A percentile compares a stretch with the other conserved stretches of the same genome.
Evolutionary conservation across 2,329 filamentous ascomycete genomes (phyloP).

Genomic region (Neopestalotiopsis rosae): DNA sequence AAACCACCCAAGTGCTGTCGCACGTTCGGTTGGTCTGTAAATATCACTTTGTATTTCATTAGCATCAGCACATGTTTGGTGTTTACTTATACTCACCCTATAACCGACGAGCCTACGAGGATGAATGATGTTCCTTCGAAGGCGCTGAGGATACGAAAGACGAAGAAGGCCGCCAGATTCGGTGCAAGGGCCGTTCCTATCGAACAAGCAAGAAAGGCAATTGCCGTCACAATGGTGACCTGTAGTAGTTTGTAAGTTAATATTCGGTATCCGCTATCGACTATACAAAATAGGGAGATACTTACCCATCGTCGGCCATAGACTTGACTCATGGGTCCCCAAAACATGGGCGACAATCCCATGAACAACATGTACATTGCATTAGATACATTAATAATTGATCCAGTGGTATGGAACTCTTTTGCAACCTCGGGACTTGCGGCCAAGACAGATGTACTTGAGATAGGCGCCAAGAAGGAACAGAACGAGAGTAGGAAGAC

Average conservation of each 20-base stretch:
- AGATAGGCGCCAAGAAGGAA: conserved; percentile 77
- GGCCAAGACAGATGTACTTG: conserved; percentile 74
- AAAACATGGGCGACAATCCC: conserved; percentile 72
- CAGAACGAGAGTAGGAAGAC: conserved; percentile 75
- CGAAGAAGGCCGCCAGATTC: conserved; percentile 72
- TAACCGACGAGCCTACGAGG: conserved; percentile 72
- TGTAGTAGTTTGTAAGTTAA: conserved; percentile 31
- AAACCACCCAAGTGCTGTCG: conserved; percentile 77
- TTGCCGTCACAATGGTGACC: conserved; percentile 64
- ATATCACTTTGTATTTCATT: conserved; percentile 51
- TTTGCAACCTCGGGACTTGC: conserved; percentile 76
- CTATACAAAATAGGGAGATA: not conserved
- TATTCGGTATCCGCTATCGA: not conserved
- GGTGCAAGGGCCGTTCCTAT: conserved; percentile 75
- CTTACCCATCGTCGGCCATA: conserved; percentile 64
- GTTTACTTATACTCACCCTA: conserved; percentile 58
- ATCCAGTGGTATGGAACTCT: conserved; percentile 68
- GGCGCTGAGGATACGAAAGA: conserved; percentile 76
- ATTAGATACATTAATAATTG: conserved; percentile 76
- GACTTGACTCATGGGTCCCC: conserved; percentile 73
- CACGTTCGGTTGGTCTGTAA: conserved; percentile 70
- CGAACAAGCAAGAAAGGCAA: conserved; percentile 72
- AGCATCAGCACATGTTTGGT: conserved; percentile 1
- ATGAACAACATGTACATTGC: conserved; percentile 75
- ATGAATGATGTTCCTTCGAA: conserved; percentile 79